Percentiles rank a stretch among this genome's conserved stretches.
These are phyloP conservation scores for Antrodiella citrinella DNA, from an alignment of 768 basidiomycete genomes.

Conservation along the genomic window DNA sequence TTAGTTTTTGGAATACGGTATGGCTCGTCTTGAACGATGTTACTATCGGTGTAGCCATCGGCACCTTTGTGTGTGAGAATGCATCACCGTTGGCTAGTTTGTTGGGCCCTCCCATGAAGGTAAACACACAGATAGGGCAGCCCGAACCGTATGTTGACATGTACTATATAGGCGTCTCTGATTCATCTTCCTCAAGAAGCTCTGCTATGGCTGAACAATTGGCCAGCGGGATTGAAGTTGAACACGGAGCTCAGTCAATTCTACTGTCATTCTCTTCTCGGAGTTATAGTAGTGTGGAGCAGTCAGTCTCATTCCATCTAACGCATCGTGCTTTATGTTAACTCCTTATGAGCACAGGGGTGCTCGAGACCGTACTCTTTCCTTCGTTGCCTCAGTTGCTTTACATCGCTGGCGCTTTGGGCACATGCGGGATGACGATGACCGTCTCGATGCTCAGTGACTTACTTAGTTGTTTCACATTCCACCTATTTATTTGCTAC, in stretches of 20 bases:
- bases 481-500: constrained; percentile 69
- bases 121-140: no score
- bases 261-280: constrained; percentile 65
- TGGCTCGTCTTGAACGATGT: constrained; percentile 92
- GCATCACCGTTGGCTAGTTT: constrained; percentile 12
- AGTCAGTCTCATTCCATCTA: constrained; percentile 56
- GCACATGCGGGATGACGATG: constrained; percentile 49
- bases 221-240: constrained; percentile 94
- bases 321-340: no score
- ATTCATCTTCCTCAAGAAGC: constrained; percentile 42
- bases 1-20: constrained; percentile 85
- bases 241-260: constrained; percentile 90
- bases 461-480: constrained; percentile 53
- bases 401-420: constrained; percentile 20
- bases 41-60: constrained; percentile 71
- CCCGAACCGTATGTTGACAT: no score
- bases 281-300: constrained; percentile 61
- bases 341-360: constrained; percentile 9
- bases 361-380: constrained; percentile 16
- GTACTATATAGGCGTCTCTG: no score
- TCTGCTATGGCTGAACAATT: constrained; percentile 82
- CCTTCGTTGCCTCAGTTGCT: constrained; percentile 31
- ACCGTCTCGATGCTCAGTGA: constrained; percentile 62
- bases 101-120: background rate
- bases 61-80: constrained; percentile 66